Evolutionary conservation across 2,329 filamentous ascomycete genomes (phyloP).

Genomic region (Venturia pyrina): DNA sequence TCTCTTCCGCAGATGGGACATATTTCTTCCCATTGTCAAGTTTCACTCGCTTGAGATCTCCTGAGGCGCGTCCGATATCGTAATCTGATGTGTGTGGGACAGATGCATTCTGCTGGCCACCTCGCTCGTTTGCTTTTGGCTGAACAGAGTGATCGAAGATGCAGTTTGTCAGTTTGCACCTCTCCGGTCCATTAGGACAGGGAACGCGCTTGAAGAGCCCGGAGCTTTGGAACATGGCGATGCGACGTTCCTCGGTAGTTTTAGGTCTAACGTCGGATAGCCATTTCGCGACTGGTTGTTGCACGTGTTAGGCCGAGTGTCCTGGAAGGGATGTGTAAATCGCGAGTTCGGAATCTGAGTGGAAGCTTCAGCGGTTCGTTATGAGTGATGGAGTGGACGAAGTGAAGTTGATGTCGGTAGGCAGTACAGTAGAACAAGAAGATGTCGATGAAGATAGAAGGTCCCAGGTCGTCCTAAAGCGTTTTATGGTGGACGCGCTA

Average conservation of each 20-base stretch:
- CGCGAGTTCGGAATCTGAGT: background rate
- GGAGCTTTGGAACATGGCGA: constrained; percentile 45
- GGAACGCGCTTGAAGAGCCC: constrained; percentile 43
- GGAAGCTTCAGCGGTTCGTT: background rate
- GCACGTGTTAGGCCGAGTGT: constrained; percentile 1
- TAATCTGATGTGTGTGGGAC: background rate
- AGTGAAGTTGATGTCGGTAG: background rate
- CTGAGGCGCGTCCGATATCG: background rate
- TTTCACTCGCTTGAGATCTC: constrained; percentile 23
- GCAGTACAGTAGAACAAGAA: background rate
- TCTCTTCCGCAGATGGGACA: constrained; percentile 14
- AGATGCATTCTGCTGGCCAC: background rate
- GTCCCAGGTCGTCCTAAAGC: no score
- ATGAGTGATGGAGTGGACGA: background rate
- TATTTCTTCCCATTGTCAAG: constrained; percentile 16
- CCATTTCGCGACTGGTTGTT: background rate
- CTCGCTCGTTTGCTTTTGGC: background rate
- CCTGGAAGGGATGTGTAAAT: background rate
- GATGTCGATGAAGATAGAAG: background rate
- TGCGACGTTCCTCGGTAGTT: background rate
- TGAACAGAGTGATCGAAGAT: constrained; percentile 44
- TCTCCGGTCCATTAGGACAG: constrained; percentile 34
- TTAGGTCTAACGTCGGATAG: background rate
- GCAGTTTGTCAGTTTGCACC: constrained; percentile 45
- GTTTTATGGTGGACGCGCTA: background rate